A percentile compares a stretch with the other conserved stretches of the same genome.
phyloP scores from a whole-genome alignment of 257 asterid species.

The Paraleonurus japonicus region DNA sequence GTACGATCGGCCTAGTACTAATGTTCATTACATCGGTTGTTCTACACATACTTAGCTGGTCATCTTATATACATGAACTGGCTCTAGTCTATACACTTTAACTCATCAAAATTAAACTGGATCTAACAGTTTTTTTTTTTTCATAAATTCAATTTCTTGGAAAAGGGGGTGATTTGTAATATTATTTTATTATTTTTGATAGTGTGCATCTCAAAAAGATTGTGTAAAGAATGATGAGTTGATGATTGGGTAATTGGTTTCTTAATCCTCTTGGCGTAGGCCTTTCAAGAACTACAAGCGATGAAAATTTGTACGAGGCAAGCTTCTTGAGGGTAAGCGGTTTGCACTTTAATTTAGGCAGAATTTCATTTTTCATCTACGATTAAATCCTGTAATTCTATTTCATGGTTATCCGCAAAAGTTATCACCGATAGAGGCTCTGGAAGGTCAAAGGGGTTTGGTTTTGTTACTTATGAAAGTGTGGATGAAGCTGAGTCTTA shows the following conservation, averaged over 20 bases:
- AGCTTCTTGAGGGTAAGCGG: slow-evolving; percentile 61
- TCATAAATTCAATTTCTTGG: not conserved
- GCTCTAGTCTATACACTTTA: too few relatives aligned
- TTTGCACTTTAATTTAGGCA: not conserved
- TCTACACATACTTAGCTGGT: too few relatives aligned
- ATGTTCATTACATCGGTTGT: too few relatives aligned
- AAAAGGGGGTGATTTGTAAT: not conserved
- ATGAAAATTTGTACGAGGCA: slow-evolving; percentile 62
- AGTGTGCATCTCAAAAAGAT: not conserved
- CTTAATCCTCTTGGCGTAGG: slow-evolving; percentile 45
- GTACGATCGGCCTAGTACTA: too few relatives aligned
- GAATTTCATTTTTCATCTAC: not conserved
- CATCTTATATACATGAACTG: too few relatives aligned
- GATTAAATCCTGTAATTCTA: slow-evolving; percentile 1
- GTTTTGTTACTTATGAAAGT: slow-evolving; percentile 68
- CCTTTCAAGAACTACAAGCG: slow-evolving; percentile 74
- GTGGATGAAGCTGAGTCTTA: slow-evolving; percentile 92
- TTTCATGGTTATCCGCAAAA: slow-evolving; percentile 48
- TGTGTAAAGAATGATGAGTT: slow-evolving; percentile 4
- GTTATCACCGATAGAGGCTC: slow-evolving; percentile 75
- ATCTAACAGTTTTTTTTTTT: too few relatives aligned
- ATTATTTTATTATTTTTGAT: not conserved
- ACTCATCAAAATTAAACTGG: too few relatives aligned
- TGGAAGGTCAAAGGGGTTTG: slow-evolving; percentile 91
- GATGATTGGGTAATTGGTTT: not conserved